Percentiles rank a stretch among this genome's conserved stretches.
These are phyloP conservation scores for Nakazawaea pomicola DNA, from an alignment of 805 yeast genomes.

Conservation along the genomic window DNA sequence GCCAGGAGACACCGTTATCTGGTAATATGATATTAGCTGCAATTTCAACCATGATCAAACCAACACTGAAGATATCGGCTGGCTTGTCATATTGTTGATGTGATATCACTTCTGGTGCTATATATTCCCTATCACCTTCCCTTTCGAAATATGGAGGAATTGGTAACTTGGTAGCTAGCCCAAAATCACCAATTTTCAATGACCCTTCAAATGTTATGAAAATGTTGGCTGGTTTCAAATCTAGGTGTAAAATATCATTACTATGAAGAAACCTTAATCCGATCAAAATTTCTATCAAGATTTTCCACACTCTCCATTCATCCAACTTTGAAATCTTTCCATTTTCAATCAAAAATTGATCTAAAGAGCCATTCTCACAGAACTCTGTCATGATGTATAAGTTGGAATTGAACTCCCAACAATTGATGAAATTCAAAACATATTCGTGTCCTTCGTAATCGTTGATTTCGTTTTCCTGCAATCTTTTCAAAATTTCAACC, in stretches of 20 bases:
- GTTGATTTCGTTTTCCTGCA: slow-evolving; percentile 33
- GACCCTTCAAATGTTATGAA: slow-evolving; percentile 93
- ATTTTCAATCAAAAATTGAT: slow-evolving; percentile 70
- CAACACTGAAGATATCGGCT: slow-evolving; percentile 94
- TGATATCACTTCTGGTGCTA: slow-evolving; percentile 92
- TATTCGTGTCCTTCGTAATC: slow-evolving; percentile 68
- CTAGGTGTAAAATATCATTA: slow-evolving; percentile 76
- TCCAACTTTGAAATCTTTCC: slow-evolving; percentile 76
- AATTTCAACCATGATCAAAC: slow-evolving; percentile 87
- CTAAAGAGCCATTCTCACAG: slow-evolving; percentile 89
- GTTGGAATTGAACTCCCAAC: slow-evolving; percentile 76
- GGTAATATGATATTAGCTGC: slow-evolving; percentile 95
- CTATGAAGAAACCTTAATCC: slow-evolving; percentile 81
- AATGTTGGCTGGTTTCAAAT: slow-evolving; percentile 92
- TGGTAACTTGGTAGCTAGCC: slow-evolving; percentile 84
- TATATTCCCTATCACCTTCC: slow-evolving; percentile 96
- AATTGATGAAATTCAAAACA: slow-evolving; percentile 72
- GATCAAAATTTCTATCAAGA: slow-evolving; percentile 72
- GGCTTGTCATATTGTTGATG: slow-evolving; percentile 80
- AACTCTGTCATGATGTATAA: slow-evolving; percentile 91
- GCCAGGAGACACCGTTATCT: slow-evolving; percentile 96
- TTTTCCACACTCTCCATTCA: slow-evolving; percentile 98
- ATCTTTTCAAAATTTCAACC: slow-evolving; percentile 57
- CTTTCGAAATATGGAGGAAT: slow-evolving; percentile 71
- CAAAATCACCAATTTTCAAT: slow-evolving; percentile 94